These are phyloP conservation scores for Circinella umbellata DNA, from an alignment of 371 early-diverging fungal genomes.

Conservation along the genomic window DNA sequence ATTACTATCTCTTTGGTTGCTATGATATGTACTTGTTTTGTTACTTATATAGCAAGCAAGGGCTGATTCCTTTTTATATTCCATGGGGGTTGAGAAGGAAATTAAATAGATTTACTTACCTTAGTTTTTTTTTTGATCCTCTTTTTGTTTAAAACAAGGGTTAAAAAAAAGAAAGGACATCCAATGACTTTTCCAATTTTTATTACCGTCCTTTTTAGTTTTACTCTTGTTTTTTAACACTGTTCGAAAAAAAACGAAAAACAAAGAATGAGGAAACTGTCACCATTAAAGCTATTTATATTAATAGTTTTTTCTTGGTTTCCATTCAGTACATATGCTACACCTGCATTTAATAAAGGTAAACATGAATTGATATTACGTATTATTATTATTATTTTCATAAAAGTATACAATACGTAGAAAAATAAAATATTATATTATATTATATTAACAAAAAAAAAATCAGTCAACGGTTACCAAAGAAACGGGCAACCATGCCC, in stretches of 20 bases:
- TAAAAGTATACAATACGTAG: background rate
- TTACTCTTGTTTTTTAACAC: background rate
- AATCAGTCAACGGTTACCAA: constrained; percentile 53
- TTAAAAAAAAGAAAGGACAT: no score
- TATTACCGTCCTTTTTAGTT: background rate
- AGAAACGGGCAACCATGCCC: constrained; percentile 50
- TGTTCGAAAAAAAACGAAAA: background rate
- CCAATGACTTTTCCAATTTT: background rate
- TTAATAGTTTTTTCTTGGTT: background rate
- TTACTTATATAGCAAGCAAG: no score
- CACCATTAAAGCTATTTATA: background rate
- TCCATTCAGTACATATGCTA: background rate
- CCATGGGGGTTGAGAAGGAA: no score
- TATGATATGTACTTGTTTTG: no score
- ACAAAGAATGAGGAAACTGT: background rate
- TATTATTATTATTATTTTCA: background rate
- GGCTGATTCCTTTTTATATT: no score
- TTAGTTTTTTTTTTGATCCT: no score
- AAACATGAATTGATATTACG: background rate
- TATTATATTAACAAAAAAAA: background rate
- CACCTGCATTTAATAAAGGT: constrained; percentile 8
- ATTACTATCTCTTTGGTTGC: no score
- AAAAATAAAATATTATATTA: background rate
- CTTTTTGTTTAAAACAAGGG: no score
- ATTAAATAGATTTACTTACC: no score